Conservation (phyloP, 805 yeast species). For the Ogataea parapolymorpha region DNA sequence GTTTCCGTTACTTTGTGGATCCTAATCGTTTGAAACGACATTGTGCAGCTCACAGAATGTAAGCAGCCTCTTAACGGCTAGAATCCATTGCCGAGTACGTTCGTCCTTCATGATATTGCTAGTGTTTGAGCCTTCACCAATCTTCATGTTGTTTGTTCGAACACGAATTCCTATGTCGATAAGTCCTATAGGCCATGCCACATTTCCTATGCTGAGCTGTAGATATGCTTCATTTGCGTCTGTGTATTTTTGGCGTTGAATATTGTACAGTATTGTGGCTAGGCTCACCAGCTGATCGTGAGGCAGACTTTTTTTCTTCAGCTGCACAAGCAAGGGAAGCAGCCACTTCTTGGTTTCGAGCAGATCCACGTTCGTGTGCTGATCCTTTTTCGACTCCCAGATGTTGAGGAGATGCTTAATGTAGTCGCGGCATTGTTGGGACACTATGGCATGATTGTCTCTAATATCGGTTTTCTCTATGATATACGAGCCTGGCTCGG, state of each 20-base stretch:
- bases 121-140: slow-evolving; percentile 23
- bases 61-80: slow-evolving; percentile 69
- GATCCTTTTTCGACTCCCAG: slow-evolving; percentile 34
- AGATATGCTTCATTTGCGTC: slow-evolving; percentile 67
- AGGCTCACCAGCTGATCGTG: slow-evolving; percentile 49
- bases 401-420: slow-evolving; percentile 38
- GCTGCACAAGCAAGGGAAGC: slow-evolving; percentile 49
- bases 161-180: slow-evolving; percentile 76
- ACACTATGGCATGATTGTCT: slow-evolving; percentile 31
- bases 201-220: slow-evolving; percentile 78
- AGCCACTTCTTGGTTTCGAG: slow-evolving; percentile 49
- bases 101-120: slow-evolving; percentile 83
- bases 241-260: slow-evolving; percentile 51
- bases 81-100: slow-evolving; percentile 69
- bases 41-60: slow-evolving; percentile 42
- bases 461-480: slow-evolving; percentile 34
- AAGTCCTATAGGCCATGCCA: slow-evolving; percentile 92
- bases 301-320: slow-evolving; percentile 43
- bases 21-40: neutral
- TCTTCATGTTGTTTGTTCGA: slow-evolving; percentile 57
- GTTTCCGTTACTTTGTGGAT: neutral
- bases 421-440: slow-evolving; percentile 44
- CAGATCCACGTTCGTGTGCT: slow-evolving; percentile 21
- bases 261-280: slow-evolving; percentile 53
- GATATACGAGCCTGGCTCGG: neutral